Percentiles rank a stretch among this genome's conserved stretches.
Evolutionary conservation across 495 filamentous ascomycete species (phyloP).

Genomic region (Parathielavia hyrcaniae): DNA sequence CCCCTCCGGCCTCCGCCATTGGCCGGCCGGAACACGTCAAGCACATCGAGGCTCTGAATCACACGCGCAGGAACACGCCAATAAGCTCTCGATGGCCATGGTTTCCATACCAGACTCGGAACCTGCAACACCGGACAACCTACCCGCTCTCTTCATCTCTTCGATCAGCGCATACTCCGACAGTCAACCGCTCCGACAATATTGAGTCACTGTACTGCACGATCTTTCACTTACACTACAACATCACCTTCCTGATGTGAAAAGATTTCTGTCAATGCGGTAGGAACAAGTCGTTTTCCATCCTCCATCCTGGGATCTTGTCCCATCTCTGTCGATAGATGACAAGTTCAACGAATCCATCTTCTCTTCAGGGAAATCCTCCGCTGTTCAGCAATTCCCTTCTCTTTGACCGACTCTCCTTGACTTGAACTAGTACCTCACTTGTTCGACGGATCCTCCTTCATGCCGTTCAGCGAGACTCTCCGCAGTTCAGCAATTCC

Average conservation of each 20-base stretch:
- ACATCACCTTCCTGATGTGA: background rate
- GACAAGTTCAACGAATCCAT: background rate
- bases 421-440: no score
- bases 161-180: background rate
- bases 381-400: background rate
- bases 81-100: background rate
- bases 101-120: slow-evolving; percentile 15
- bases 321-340: background rate
- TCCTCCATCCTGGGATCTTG: background rate
- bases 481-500: no score
- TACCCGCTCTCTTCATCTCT: background rate
- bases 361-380: background rate
- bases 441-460: no score
- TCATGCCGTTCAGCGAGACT: no score
- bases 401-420: no score
- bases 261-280: background rate
- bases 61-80: background rate
- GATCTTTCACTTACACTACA: background rate
- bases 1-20: background rate
- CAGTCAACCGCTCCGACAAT: background rate
- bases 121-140: slow-evolving; percentile 1
- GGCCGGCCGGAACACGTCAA: background rate
- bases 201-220: background rate
- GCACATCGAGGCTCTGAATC: background rate
- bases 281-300: background rate